These are phyloP conservation scores for Furcasterigmium furcatum DNA, from an alignment of 2,329 filamentous ascomycete species.

Conservation along the genomic window DNA sequence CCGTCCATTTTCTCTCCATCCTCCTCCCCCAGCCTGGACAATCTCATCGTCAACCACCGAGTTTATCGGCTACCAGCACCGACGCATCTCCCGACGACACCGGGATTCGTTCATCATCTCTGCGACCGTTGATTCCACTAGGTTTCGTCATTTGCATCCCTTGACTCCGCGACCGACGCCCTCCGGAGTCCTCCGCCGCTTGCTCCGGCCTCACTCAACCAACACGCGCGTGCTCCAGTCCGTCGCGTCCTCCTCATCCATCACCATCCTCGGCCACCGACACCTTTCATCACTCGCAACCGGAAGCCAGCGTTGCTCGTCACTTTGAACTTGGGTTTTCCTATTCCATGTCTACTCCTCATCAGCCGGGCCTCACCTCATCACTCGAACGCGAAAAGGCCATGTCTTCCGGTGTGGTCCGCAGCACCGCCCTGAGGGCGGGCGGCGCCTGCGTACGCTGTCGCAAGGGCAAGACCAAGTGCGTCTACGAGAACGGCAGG, in stretches of 20 bases:
- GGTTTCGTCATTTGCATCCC: no score
- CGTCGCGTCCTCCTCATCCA: conserved; percentile 1
- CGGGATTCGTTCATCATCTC: conserved; percentile 1
- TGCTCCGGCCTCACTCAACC: not conserved
- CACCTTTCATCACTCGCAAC: not conserved
- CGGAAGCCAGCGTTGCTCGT: not conserved
- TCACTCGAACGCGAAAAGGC: not conserved
- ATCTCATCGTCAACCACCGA: not conserved
- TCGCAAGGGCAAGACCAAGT: conserved; percentile 63
- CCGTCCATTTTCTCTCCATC: conserved; percentile 7
- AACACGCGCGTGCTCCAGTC: not conserved
- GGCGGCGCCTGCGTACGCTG: conserved; percentile 61
- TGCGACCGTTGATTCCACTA: no score
- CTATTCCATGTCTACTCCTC: not conserved
- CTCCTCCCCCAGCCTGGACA: conserved; percentile 1
- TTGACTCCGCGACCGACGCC: not conserved
- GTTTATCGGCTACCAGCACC: conserved; percentile 1
- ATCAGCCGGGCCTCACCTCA: not conserved
- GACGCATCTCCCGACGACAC: not conserved
- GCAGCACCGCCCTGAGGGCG: conserved; percentile 57
- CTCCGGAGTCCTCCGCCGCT: conserved; percentile 1
- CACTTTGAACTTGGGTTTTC: no score
- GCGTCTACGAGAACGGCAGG: conserved; percentile 59
- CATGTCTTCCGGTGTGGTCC: conserved; percentile 47
- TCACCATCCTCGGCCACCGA: not conserved